phyloP scores from a whole-genome alignment of 305 asterid species.

The Fraxinus greggii region DNA sequence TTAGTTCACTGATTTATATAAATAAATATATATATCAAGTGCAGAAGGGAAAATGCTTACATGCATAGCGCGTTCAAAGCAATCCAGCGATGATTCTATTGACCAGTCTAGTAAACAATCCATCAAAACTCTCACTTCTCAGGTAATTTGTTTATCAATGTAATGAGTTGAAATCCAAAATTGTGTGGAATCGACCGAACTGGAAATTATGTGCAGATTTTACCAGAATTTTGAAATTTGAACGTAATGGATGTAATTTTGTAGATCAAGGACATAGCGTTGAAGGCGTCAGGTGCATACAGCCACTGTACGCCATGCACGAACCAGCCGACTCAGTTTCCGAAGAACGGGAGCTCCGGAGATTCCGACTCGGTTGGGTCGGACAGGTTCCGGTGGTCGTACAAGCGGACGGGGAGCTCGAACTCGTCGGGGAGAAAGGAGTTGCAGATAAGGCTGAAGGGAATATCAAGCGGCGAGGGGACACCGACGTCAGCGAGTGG shows the following conservation, averaged over 20 bases:
- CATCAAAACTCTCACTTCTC: slow-evolving; percentile 40
- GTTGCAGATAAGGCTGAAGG: slow-evolving; percentile 84
- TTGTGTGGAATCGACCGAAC: not conserved
- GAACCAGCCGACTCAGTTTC: slow-evolving; percentile 41
- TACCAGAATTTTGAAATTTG: not conserved
- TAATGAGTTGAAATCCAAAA: not conserved
- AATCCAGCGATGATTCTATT: slow-evolving; percentile 32
- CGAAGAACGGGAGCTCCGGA: slow-evolving; percentile 30
- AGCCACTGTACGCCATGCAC: slow-evolving; percentile 79
- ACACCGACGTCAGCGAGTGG: slow-evolving; percentile 95
- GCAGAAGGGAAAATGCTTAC: slow-evolving; percentile 33
- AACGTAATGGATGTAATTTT: not conserved
- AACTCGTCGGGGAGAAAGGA: slow-evolving; percentile 84
- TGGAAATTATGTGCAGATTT: not conserved
- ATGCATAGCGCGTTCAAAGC: slow-evolving; percentile 50
- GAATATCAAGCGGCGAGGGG: slow-evolving; percentile 86
- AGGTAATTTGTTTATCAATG: slow-evolving; percentile 26
- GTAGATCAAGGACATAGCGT: slow-evolving; percentile 89
- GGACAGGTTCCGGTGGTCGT: slow-evolving; percentile 79
- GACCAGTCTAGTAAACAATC: slow-evolving; percentile 34
- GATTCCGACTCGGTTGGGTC: slow-evolving; percentile 53
- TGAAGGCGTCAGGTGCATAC: slow-evolving; percentile 95
- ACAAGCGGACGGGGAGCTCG: slow-evolving; percentile 78
- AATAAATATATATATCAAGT: not conserved
- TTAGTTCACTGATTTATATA: not conserved